Evolutionary conservation across 2,329 filamentous ascomycete genomes (phyloP).

Genomic region (Colletotrichum sp.): DNA sequence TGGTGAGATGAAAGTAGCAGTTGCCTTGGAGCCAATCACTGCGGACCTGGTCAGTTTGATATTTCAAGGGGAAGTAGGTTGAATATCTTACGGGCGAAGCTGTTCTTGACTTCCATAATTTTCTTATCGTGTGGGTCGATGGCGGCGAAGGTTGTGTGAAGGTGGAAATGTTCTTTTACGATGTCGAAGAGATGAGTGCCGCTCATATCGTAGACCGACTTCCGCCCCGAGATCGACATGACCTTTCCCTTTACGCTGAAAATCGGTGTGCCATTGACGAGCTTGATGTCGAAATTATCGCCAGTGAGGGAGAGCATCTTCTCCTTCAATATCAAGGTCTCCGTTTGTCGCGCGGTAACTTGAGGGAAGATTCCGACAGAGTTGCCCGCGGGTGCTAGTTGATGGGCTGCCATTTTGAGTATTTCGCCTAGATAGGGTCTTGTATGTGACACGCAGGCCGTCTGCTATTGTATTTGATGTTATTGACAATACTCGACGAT

Average conservation of each 20-base stretch:
- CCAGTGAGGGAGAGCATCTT: slow-evolving; percentile 66
- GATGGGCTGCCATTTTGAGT: background rate
- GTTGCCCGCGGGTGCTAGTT: slow-evolving; percentile 32
- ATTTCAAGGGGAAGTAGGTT: background rate
- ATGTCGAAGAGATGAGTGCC: slow-evolving; percentile 64
- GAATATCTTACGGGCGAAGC: background rate
- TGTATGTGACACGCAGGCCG: rapidly evolving
- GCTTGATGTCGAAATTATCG: slow-evolving; percentile 68
- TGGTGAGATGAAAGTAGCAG: slow-evolving; percentile 60
- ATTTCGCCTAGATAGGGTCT: background rate
- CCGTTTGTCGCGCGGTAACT: slow-evolving; percentile 40
- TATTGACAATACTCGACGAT: background rate
- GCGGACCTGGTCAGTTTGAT: background rate
- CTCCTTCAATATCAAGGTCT: slow-evolving; percentile 64
- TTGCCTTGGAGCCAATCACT: slow-evolving; percentile 61
- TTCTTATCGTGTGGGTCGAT: slow-evolving; percentile 50
- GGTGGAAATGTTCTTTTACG: slow-evolving; percentile 53
- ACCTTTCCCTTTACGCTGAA: slow-evolving; percentile 62
- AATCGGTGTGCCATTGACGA: slow-evolving; percentile 56
- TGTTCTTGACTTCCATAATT: slow-evolving; percentile 60
- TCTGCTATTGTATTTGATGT: rapidly evolving
- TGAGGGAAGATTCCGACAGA: slow-evolving; percentile 44
- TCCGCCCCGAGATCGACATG: slow-evolving; percentile 58
- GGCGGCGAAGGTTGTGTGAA: slow-evolving; percentile 57
- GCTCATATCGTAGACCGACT: slow-evolving; percentile 57